phyloP scores from a whole-genome alignment of 2,329 filamentous ascomycete genomes.

The Stagonosporopsis rhizophila region DNA sequence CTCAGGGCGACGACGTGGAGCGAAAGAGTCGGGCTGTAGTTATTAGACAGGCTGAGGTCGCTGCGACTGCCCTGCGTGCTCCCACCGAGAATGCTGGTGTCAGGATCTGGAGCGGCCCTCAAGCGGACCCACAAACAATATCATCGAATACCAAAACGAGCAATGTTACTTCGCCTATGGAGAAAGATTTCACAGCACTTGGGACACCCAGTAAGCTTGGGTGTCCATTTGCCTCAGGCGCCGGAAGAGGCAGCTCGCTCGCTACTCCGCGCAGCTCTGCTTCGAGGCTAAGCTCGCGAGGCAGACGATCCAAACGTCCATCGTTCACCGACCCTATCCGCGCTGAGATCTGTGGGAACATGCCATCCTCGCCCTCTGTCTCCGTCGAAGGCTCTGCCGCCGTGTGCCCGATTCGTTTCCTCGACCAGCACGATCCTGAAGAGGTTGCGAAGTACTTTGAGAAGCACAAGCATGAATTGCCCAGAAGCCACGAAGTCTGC shows the following conservation, averaged over 20 bases:
- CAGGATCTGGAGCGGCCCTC: conserved; percentile 53
- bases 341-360: conserved; percentile 51
- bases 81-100: conserved; percentile 39
- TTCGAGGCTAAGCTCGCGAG: conserved; percentile 47
- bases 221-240: conserved; percentile 75
- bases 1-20: conserved; percentile 45
- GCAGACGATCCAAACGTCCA: conserved; percentile 49
- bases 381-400: conserved; percentile 53
- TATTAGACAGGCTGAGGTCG: conserved; percentile 46
- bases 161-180: conserved; percentile 60
- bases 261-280: conserved; percentile 51
- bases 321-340: conserved; percentile 54
- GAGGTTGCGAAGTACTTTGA: conserved; percentile 94
- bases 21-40: conserved; percentile 42
- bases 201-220: conserved; percentile 80
- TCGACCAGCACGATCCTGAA: conserved; percentile 91
- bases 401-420: conserved; percentile 90
- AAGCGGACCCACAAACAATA: conserved; percentile 36
- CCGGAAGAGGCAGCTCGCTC: conserved; percentile 55
- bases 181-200: conserved; percentile 88
- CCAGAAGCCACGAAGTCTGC: conserved; percentile 91
- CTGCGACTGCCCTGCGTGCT: conserved; percentile 36
- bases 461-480: conserved; percentile 92
- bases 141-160: conserved; percentile 38
- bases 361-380: conserved; percentile 58